phyloP scores from a whole-genome alignment of 1,139 yeast species.

The Protomyces lactucae-debilis region DNA sequence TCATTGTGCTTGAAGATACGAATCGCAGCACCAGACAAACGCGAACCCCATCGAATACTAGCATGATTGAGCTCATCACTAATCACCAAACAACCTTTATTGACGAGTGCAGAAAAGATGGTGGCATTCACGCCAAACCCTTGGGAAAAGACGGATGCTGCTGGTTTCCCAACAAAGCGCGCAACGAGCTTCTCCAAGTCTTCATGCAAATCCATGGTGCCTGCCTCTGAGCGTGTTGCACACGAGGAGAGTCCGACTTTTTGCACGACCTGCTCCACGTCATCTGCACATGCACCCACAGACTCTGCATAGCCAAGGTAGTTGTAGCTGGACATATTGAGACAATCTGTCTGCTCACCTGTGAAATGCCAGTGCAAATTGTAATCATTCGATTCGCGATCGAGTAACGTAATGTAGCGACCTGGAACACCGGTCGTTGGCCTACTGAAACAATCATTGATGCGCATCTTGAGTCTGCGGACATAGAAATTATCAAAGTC shows the following conservation, averaged over 20 bases:
- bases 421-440: conserved; percentile 98
- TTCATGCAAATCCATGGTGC: conserved; percentile 69
- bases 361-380: conserved; percentile 60
- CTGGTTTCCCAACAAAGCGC: conserved; percentile 84
- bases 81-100: conserved; percentile 80
- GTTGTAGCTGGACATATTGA: conserved; percentile 85
- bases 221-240: conserved; percentile 69
- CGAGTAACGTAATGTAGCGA: conserved; percentile 73
- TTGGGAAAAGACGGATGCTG: conserved; percentile 78
- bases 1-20: conserved; percentile 91
- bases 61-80: conserved; percentile 95
- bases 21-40: conserved; percentile 88
- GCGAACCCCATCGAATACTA: conserved; percentile 88
- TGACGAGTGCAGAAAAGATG: conserved; percentile 75
- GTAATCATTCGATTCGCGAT: conserved; percentile 62
- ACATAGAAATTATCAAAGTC: conserved; percentile 91
- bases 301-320: conserved; percentile 96
- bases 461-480: conserved; percentile 81
- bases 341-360: conserved; percentile 69
- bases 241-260: conserved; percentile 73
- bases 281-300: conserved; percentile 83
- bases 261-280: conserved; percentile 58
- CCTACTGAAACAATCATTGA: conserved; percentile 91
- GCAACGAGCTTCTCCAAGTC: conserved; percentile 77
- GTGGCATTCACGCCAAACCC: conserved; percentile 98